Evolutionary conservation across 352 stramenopile species (phyloP).

Genomic region (Globisporangium cystogenes): DNA sequence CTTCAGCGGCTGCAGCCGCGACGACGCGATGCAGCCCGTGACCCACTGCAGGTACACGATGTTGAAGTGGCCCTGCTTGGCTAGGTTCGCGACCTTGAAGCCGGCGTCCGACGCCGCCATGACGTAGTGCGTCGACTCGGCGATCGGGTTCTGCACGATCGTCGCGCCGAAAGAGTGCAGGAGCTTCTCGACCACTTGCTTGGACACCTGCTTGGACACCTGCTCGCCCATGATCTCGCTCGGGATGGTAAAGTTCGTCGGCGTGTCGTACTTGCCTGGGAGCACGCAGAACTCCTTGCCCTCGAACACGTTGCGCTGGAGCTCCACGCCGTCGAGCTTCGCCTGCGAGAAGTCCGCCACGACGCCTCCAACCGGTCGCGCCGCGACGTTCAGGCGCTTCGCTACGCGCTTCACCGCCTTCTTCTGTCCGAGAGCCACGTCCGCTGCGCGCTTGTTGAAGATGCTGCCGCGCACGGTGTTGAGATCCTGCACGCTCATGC

Average conservation of each 20-base stretch:
- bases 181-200: slow-evolving; percentile 73
- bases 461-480: slow-evolving; percentile 55
- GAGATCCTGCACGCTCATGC: slow-evolving; percentile 69
- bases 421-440: slow-evolving; percentile 69
- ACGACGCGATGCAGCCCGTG: slow-evolving; percentile 29
- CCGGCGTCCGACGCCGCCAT: slow-evolving; percentile 53
- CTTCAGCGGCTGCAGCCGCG: slow-evolving; percentile 31
- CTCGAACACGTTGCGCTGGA: slow-evolving; percentile 58
- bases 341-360: slow-evolving; percentile 56
- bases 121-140: slow-evolving; percentile 56
- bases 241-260: slow-evolving; percentile 18
- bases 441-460: slow-evolving; percentile 65
- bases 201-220: slow-evolving; percentile 29
- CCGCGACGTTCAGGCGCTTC: slow-evolving; percentile 22
- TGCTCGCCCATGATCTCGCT: slow-evolving; percentile 27
- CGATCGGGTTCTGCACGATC: slow-evolving; percentile 76
- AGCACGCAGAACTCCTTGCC: slow-evolving; percentile 74
- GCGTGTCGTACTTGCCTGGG: slow-evolving; percentile 58
- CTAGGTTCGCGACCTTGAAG: slow-evolving; percentile 77
- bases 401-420: slow-evolving; percentile 31
- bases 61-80: slow-evolving; percentile 76
- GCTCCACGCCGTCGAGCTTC: slow-evolving; percentile 46
- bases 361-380: slow-evolving; percentile 26
- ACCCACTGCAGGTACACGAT: slow-evolving; percentile 67
- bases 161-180: slow-evolving; percentile 58